Evolutionary conservation across 495 filamentous ascomycete species (phyloP), one percentile per base, ranked within the genome.

Genomic region (Penicillium nucicola): DNA sequence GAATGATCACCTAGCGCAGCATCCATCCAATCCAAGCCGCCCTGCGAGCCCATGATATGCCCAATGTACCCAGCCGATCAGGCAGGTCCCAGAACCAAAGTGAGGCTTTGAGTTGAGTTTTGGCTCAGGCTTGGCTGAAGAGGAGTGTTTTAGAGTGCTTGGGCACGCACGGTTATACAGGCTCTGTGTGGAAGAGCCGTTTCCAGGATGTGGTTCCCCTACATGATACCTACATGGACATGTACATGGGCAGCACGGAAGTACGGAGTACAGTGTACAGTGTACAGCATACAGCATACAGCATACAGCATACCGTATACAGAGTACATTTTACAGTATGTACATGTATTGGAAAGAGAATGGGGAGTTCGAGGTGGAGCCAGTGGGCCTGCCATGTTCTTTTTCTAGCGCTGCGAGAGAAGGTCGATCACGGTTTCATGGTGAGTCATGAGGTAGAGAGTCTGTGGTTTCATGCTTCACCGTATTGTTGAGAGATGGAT

Each of bases 1-100:
- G 25, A 28, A 28, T 31, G 34, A 48, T 3, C 33, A 49, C 9
- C 43, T 30, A 45, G 38, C 47, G 32, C 38, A 34, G 33, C 9
- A 18, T 10, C 15, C 25, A 44, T 36, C 45, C 34, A 50, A 44
- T 47, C 23, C 23, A 23, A 35, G 15, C 14, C 23, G 13, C 18
- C 12, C 18, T 5, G 7, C 25, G 25, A 7, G 14, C 22, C 31
- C 41, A 14, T 4, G 41, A 53, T 57, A 41, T 57, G 50, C 55
- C 55, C 55, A 57, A 54, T 50, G 46, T 47, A 43, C 19, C 50
- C 44, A 28, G 43, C 34, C 48, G 30, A 55, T 59, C 56, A 59
- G 56, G 56, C 52, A 56, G 37, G 56, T 53, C 45, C 31, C 30
- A 23, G 43, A 31, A 28, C 42, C 31, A 58, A 55, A 59, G 56